These are phyloP conservation scores for Alloteropsis semialata DNA, from an alignment of 176 grass and related monocot genomes.

Conservation along the genomic window DNA sequence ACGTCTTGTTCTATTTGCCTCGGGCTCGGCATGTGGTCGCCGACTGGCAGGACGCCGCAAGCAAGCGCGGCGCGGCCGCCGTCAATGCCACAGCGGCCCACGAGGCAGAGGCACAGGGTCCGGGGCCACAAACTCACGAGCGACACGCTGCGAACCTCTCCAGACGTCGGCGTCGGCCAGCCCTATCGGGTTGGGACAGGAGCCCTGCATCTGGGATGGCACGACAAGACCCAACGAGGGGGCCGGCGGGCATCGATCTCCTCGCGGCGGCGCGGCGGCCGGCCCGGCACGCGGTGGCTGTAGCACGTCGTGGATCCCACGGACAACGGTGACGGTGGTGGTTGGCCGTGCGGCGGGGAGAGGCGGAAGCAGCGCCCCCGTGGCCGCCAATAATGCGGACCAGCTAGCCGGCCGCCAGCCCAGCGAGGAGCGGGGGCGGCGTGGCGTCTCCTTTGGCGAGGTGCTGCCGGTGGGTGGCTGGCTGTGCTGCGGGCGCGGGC, in stretches of 20 bases:
- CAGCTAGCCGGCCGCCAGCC: neutral
- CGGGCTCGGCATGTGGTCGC: neutral
- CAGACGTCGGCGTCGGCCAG: neutral
- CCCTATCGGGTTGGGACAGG: neutral
- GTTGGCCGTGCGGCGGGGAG: neutral
- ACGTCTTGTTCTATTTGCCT: neutral
- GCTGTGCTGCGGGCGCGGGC: neutral
- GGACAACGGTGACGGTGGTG: too few relatives aligned
- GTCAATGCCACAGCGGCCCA: neutral
- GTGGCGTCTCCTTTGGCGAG: neutral
- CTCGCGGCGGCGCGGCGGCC: neutral
- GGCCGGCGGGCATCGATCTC: too few relatives aligned
- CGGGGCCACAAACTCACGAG: neutral
- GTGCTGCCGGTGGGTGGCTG: slow-evolving; percentile 7
- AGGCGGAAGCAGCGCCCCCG: neutral
- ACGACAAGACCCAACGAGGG: neutral
- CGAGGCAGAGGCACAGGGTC: neutral
- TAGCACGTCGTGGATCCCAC: neutral
- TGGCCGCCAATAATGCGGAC: neutral
- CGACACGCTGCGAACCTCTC: neutral
- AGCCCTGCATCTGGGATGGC: neutral
- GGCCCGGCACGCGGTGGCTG: neutral
- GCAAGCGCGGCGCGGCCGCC: neutral
- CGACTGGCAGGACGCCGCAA: neutral
- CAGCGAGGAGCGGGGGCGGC: too few relatives aligned